Percentiles rank a stretch among this genome's conserved stretches.
Conservation (phyloP, 345 rosid genomes). For the Camelina laxa region DNA sequence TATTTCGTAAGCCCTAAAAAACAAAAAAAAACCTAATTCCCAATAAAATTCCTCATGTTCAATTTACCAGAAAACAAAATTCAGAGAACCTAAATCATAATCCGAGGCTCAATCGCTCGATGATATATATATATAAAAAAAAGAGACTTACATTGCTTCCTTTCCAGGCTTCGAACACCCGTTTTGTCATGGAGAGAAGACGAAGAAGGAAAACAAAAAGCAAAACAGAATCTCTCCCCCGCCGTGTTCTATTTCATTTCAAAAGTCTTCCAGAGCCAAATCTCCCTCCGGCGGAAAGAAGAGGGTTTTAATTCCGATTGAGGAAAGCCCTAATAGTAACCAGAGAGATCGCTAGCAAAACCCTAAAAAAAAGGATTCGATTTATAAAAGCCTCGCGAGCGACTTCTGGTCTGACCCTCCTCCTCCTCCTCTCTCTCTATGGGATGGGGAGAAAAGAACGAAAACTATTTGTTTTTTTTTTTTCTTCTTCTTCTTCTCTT, state of each 20-base stretch:
- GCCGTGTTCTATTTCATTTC: slow-evolving; percentile 43
- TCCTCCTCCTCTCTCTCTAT: background rate
- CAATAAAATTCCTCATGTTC: background rate
- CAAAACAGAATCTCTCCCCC: slow-evolving; percentile 3
- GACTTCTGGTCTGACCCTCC: slow-evolving; percentile 35
- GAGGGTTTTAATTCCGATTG: background rate
- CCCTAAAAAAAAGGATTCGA: background rate
- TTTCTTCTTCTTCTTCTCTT: no score
- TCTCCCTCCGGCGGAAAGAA: background rate
- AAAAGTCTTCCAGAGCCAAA: background rate
- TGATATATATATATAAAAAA: background rate
- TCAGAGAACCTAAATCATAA: background rate
- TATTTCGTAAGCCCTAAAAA: no score
- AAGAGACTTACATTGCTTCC: slow-evolving; percentile 78
- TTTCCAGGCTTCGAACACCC: slow-evolving; percentile 88
- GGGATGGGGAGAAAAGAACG: background rate
- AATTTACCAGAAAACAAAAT: background rate
- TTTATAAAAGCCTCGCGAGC: slow-evolving; percentile 20
- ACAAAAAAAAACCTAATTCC: background rate
- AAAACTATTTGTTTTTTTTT: slow-evolving; percentile 14
- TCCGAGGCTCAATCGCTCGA: background rate
- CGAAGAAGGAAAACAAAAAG: background rate
- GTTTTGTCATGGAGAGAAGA: slow-evolving; percentile 64
- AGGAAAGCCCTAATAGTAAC: slow-evolving; percentile 15
- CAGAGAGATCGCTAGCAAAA: slow-evolving; percentile 31